Evolutionary conservation across 495 filamentous ascomycete species (phyloP), one percentile per base, ranked within the genome.

Genomic region (Penicillium lividum): DNA sequence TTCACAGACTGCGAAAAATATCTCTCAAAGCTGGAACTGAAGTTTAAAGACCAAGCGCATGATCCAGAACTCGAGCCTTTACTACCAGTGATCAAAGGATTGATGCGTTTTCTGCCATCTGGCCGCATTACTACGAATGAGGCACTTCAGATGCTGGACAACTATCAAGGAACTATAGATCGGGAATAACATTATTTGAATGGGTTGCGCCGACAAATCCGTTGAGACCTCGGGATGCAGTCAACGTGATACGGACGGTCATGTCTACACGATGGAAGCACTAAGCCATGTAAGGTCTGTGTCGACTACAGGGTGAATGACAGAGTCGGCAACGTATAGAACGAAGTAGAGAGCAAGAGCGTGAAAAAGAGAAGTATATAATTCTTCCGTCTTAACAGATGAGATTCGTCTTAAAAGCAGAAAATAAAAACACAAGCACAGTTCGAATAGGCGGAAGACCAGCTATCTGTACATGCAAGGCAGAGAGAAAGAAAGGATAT

Each of bases 401-500:
- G 68, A 65, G 54, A 71, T 71, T 71, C 62, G 61, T 71, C 61
- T 63, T 66, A 60, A 67, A 44, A 65, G 53, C 60, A 65, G 62
- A 57, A 67, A 58, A 67, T 69, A 64, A 59, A 62, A 70, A 73
- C 58, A 68, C 64, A 66, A 69, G 69, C 68, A 77, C 68, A 73
- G 69, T 73, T 73, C 65, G 70, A 73, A 73, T 65, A 71, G 69
- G 69, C 67, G 61, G 65, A 71, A 73, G 66, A 75, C 75, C 73
- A 77, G 74, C 70, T 79, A 79, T 77, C 75, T 79, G 76, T 79
- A 79, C 76, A 79, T 73, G 73, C 71, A 75, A 74, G 70, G 64
- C 64, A 68, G 61, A 60, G 61, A 55, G 42, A 55, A 65, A 59
- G 62, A 29, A 31, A 49, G 60, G 52, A 54, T 43, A 59, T 70